Evolutionary conservation across 2,329 filamentous ascomycete genomes (phyloP), one percentile per base, ranked within the genome.

Genomic region (Colletotrichum endophyticum): DNA sequence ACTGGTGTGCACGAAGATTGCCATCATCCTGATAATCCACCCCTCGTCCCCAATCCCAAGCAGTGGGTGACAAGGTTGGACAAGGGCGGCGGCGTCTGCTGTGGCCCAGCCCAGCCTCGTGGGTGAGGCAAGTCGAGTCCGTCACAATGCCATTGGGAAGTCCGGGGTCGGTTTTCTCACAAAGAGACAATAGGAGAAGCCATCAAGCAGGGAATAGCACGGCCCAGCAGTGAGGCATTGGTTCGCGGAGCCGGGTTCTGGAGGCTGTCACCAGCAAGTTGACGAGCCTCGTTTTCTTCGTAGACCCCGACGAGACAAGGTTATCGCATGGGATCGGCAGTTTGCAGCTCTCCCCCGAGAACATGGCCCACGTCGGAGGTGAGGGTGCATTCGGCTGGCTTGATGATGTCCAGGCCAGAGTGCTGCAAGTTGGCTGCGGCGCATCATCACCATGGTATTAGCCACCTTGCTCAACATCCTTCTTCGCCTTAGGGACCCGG

Each of bases 201-300:
- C 32, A 28, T 30, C 5, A 27, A 13, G 49, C 69, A 72, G 53
- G 69, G 69, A 36, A 67, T 39, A 44, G 44, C 11, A 66, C 44
- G 19, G 44, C 67, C 59, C 56, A 56, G 30, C 28, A 5, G 30
- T 32, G 25, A 39, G 44, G 64, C 25, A 69, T 70, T 70, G 64
- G 64, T 12, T 59, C 57, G 25, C 15, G 30, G 27, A 25, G 27
- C 32, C 39, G 39, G 15, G 30, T 53, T 13, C 30, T 13, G 32
- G 28, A 57, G 36, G 12, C 5, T 34, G 27, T 28, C 30, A 30
- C 34, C 36, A 25, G 19, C 25, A 34, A 5, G 19, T 63, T 34
- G 25, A 64, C 34, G 63, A 67, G 70, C 72, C 72, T 71, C 56
- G 49, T 53, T 66, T 66, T 66, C 59, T 59, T 64, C 72, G 66